Conservation (phyloP, 1,139 yeast genomes). For the Yamadazyma atlantica region DNA sequence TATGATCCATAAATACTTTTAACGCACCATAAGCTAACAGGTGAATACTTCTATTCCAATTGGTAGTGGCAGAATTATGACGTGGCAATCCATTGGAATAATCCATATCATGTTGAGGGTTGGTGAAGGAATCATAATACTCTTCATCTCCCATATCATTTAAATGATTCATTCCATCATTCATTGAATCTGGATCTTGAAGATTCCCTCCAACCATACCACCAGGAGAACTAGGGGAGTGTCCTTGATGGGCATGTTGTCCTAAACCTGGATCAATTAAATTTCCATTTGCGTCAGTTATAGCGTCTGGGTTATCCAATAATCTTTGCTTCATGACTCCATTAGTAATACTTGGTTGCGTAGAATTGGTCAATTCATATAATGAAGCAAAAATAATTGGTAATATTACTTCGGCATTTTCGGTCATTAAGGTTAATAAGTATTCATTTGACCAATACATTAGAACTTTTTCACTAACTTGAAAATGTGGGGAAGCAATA, state of each 20-base stretch:
- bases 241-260: constrained; percentile 9
- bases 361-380: constrained; percentile 70
- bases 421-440: constrained; percentile 85
- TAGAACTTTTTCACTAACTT: constrained; percentile 92
- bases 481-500: constrained; percentile 94
- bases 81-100: constrained; percentile 32
- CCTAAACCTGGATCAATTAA: constrained; percentile 42
- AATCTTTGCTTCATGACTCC: constrained; percentile 48
- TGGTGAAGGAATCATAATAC: constrained; percentile 44
- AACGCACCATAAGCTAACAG: constrained; percentile 88
- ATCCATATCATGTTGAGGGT: constrained; percentile 36
- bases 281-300: constrained; percentile 49
- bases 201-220: constrained; percentile 1
- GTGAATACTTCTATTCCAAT: constrained; percentile 92
- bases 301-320: constrained; percentile 38
- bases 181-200: constrained; percentile 3
- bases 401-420: constrained; percentile 84
- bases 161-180: constrained; percentile 24
- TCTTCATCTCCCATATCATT: constrained; percentile 46
- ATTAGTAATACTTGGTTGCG: constrained; percentile 50
- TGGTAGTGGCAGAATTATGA: constrained; percentile 49
- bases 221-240: constrained; percentile 1
- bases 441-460: constrained; percentile 96
- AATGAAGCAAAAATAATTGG: constrained; percentile 91
- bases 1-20: constrained; percentile 90